Conservation (phyloP, 2,329 filamentous ascomycete species). For the Neonectria hederae region DNA sequence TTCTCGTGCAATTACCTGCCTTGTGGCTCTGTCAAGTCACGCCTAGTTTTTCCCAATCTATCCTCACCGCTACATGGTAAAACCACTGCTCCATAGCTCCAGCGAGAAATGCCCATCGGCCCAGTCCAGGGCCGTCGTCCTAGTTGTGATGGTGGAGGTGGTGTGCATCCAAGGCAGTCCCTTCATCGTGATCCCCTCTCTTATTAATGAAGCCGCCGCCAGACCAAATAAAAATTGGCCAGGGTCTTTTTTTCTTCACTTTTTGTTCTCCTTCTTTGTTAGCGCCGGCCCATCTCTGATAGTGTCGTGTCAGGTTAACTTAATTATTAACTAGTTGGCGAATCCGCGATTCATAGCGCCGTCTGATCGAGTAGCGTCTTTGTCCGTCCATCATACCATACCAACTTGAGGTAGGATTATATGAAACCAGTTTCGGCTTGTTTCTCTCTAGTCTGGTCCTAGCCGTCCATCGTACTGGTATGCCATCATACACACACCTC, state of each 20-base stretch:
- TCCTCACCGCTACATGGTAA: background rate
- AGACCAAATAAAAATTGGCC: background rate
- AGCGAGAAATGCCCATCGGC: background rate
- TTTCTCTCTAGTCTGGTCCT: background rate
- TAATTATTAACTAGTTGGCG: background rate
- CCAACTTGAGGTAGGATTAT: constrained; percentile 7
- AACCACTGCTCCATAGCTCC: background rate
- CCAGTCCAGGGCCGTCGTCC: background rate
- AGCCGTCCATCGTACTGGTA: constrained; percentile 1
- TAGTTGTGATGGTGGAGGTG: background rate
- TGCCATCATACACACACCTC: constrained; percentile 10
- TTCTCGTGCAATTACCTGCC: too few species aligned
- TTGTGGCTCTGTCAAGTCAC: background rate
- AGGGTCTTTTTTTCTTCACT: background rate
- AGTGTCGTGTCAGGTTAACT: background rate
- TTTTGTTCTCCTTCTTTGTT: background rate
- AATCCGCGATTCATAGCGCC: constrained; percentile 2
- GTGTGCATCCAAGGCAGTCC: background rate
- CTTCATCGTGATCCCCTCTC: background rate
- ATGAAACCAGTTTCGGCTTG: background rate
- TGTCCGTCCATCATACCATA: background rate
- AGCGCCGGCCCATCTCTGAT: background rate
- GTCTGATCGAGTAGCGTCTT: constrained; percentile 8
- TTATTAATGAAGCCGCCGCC: background rate
- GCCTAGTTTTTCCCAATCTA: background rate